Conservation (phyloP, 768 basidiomycete genomes). For the Paxillus rubicundulus region DNA sequence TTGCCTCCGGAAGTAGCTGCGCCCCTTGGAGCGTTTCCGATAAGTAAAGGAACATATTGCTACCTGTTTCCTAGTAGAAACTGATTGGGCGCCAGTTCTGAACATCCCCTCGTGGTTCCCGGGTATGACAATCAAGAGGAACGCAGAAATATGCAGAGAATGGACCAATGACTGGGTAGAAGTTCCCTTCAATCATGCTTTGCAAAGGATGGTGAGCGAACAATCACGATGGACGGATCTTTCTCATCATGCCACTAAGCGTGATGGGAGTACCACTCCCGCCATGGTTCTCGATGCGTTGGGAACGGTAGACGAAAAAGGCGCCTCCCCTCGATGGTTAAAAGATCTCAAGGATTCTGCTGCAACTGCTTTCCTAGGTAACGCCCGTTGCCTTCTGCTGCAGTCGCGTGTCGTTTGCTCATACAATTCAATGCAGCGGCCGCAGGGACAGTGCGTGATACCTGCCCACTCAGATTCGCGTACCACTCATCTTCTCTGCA, state of each 20-base stretch:
- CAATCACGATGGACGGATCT: neutral
- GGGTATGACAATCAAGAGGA: conserved; percentile 16
- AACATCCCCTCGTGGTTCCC: conserved; percentile 19
- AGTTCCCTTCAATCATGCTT: conserved; percentile 27
- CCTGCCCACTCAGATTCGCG: neutral
- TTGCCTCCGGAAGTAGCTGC: conserved; percentile 10
- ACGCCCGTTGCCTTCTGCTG: neutral
- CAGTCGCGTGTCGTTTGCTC: neutral
- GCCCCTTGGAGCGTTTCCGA: conserved; percentile 14
- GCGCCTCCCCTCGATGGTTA: neutral
- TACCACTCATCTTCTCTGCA: neutral
- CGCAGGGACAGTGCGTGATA: conserved; percentile 15
- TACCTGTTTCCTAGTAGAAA: neutral
- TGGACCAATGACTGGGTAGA: conserved; percentile 15
- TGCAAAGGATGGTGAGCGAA: conserved; percentile 25
- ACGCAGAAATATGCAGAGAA: conserved; percentile 3
- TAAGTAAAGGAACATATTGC: conserved; percentile 1
- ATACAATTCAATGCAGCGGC: conserved; percentile 5
- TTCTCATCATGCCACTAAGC: neutral
- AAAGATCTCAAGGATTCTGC: conserved; percentile 15
- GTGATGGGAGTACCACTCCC: conserved; percentile 8
- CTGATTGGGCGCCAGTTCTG: conserved; percentile 9
- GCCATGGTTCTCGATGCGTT: conserved; percentile 19
- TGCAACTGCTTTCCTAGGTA: conserved; percentile 16
- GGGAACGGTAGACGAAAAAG: neutral